phyloP scores from a whole-genome alignment of 1,139 yeast species.

The Eremothecium coryli region DNA sequence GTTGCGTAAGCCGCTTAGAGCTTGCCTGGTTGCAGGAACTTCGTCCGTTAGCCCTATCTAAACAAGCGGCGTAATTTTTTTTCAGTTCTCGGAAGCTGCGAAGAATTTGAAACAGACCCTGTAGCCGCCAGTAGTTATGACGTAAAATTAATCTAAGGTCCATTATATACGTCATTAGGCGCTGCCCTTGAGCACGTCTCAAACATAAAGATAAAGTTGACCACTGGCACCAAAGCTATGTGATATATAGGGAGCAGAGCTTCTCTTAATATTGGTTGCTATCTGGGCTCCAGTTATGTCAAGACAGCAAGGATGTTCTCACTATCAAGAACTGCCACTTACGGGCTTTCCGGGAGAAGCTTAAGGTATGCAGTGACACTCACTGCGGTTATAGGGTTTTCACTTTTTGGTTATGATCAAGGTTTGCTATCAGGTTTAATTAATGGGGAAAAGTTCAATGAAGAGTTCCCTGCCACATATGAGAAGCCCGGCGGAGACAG shows the following conservation, averaged over 20 bases:
- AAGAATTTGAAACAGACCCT: no score
- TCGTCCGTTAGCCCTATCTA: slow-evolving; percentile 1
- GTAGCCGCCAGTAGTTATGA: no score
- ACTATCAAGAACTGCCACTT: slow-evolving; percentile 21
- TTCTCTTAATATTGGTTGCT: no score
- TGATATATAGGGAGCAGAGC: no score
- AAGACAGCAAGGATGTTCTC: no score
- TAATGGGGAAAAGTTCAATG: slow-evolving; percentile 49
- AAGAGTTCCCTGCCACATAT: slow-evolving; percentile 48
- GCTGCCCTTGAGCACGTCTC: no score
- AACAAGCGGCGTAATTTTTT: neutral
- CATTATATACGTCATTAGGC: no score
- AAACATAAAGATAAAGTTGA: no score
- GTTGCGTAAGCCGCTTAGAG: slow-evolving; percentile 78
- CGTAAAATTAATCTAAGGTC: no score
- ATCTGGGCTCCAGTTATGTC: no score
- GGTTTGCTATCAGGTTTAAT: slow-evolving; percentile 71
- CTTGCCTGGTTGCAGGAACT: slow-evolving; percentile 79
- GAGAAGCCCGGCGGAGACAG: slow-evolving; percentile 27
- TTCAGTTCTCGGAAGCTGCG: no score
- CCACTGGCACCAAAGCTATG: no score
- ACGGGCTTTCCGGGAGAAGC: slow-evolving; percentile 32
- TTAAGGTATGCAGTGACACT: slow-evolving; percentile 42
- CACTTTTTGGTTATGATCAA: slow-evolving; percentile 71
- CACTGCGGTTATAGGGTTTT: slow-evolving; percentile 57